Conservation (phyloP, 768 basidiomycete species). For the Pleurotus ostreatus region DNA sequence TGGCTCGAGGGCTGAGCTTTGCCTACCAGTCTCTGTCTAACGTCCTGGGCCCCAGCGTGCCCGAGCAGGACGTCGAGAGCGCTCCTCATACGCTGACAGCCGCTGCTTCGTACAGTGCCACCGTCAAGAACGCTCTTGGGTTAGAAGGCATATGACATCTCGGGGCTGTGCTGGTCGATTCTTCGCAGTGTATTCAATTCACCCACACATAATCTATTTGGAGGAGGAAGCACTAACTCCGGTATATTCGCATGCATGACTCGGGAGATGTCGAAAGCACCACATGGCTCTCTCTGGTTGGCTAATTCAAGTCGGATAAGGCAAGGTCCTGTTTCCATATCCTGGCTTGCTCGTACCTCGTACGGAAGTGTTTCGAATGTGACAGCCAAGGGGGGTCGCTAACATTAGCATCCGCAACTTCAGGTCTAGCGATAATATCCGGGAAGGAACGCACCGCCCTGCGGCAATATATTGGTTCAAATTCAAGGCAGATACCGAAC, state of each 20-base stretch:
- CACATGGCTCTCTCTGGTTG: slow-evolving; percentile 1
- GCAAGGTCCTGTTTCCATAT: background rate
- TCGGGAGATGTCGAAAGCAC: background rate
- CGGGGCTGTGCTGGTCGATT: background rate
- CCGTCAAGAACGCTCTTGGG: slow-evolving; percentile 19
- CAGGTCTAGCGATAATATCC: background rate
- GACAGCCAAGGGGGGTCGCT: slow-evolving; percentile 5
- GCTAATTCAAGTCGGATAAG: background rate
- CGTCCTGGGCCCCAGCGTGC: slow-evolving; percentile 10
- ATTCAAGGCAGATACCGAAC: background rate
- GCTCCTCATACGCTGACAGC: slow-evolving; percentile 10
- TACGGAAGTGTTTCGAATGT: slow-evolving; percentile 3
- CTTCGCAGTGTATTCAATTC: background rate
- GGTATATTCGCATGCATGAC: slow-evolving; percentile 7
- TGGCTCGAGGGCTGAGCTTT: slow-evolving; percentile 53
- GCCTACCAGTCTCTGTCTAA: slow-evolving; percentile 23
- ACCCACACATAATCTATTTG: slow-evolving; percentile 1
- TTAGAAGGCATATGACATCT: slow-evolving; percentile 14
- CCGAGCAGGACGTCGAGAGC: slow-evolving; percentile 13
- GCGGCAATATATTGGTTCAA: background rate
- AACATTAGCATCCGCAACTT: background rate
- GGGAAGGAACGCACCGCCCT: too few relatives aligned
- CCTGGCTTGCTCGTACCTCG: background rate
- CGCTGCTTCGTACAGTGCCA: slow-evolving; percentile 13
- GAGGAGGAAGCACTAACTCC: background rate